Conservation (phyloP, 139 green algal species). For the Zygnema circumcarinatum region DNA sequence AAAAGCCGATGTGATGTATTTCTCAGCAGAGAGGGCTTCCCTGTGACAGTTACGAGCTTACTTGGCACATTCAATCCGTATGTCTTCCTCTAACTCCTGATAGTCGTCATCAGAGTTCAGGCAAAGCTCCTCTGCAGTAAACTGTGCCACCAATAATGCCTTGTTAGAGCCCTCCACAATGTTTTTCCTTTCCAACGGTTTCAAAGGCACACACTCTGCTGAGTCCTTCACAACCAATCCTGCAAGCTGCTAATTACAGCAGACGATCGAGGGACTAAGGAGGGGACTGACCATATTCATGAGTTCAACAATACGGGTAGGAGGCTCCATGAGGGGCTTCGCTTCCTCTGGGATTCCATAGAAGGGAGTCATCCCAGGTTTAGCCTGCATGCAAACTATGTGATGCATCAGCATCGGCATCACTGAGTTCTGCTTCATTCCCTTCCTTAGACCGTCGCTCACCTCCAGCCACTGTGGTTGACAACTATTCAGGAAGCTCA, state of each 20-base stretch:
- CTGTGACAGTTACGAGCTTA: no score
- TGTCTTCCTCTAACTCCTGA: conserved; percentile 52
- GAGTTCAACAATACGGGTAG: conserved; percentile 35
- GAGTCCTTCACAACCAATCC: not conserved
- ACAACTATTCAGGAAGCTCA: no score
- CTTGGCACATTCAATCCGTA: conserved; percentile 49
- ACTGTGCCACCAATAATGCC: not conserved
- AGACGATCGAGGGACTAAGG: not conserved
- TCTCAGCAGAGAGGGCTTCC: no score
- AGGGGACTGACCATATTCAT: conserved; percentile 33
- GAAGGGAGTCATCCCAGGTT: not conserved
- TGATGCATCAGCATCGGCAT: not conserved
- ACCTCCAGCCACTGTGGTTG: no score
- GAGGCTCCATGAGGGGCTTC: conserved; percentile 38
- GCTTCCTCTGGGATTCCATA: conserved; percentile 42
- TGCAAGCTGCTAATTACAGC: conserved; percentile 2
- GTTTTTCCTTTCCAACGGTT: no score
- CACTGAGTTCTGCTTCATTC: no score
- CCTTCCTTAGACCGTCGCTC: no score
- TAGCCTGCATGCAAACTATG: not conserved
- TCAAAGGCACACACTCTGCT: conserved; percentile 14
- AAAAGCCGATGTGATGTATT: no score
- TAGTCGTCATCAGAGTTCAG: conserved; percentile 30
- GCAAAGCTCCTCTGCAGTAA: conserved; percentile 38
- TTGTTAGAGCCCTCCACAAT: no score